A percentile compares a stretch with the other conserved stretches of the same genome.
Conservation (phyloP, 805 yeast species). For the Cephaloascus fragrans region DNA sequence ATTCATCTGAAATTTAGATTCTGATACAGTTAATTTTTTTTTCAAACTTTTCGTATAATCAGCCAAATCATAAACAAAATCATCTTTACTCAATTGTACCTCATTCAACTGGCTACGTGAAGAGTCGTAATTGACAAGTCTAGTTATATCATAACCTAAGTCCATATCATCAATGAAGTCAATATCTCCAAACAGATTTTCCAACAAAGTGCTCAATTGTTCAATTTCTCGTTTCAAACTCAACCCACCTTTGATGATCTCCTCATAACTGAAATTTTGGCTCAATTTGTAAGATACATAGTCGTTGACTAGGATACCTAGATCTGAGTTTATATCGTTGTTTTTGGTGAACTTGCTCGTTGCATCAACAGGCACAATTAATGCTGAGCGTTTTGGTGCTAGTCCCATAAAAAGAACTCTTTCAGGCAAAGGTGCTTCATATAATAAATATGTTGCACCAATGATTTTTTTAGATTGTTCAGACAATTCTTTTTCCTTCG, state of each 20-base stretch:
- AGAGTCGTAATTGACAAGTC: conserved; percentile 4
- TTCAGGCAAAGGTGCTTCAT: conserved; percentile 17
- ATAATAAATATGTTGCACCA: conserved; percentile 22
- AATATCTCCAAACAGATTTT: background rate
- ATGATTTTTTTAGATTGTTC: conserved; percentile 18
- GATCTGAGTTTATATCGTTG: background rate
- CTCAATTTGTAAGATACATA: background rate
- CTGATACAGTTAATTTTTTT: too few species aligned
- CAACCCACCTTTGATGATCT: background rate
- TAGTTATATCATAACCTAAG: conserved; percentile 5
- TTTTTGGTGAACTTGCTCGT: conserved; percentile 2
- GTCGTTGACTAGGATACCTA: background rate
- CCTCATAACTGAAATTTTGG: background rate
- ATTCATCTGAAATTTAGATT: background rate
- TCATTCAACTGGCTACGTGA: conserved; percentile 2
- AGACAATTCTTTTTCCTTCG: conserved; percentile 12
- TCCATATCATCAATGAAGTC: background rate
- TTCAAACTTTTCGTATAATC: background rate
- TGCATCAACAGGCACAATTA: conserved; percentile 14
- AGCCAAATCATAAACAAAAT: conserved; percentile 14
- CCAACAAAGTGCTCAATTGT: background rate
- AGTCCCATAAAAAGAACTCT: conserved; percentile 19
- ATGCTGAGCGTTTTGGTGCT: conserved; percentile 9
- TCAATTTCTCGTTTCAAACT: background rate
- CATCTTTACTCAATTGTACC: conserved; percentile 7